Base-by-base conservation (phyloP, 2,329 filamentous ascomycete species). In the Aureobasidium zeae region DNA sequence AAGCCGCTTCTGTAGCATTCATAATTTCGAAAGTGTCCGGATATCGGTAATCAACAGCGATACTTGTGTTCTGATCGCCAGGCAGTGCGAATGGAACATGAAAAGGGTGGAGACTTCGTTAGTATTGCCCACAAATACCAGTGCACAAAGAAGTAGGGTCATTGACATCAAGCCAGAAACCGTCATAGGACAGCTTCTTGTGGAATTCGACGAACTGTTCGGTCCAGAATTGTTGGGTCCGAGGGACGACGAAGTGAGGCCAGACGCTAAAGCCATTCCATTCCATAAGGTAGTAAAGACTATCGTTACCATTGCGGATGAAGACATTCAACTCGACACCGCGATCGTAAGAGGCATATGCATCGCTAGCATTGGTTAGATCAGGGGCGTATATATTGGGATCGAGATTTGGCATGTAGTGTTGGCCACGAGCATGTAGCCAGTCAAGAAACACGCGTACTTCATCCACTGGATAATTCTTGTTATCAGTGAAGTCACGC, bases 331-430 rank as follows among this genome's bases (percentile, higher is more conserved):
- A 64, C 11, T 63, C 63, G 38, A 70, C 66, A 4, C 73, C 73
- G n/a, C 70, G 62, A 4, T 64, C 64, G 51, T 73, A 77, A 0
- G 66, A 64, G 8, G 64, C 62, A 50, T 77, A 74, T 1, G 57
- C 55, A 9, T 84, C 80, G 32, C 67, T 74, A 1, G 66, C 63
- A 53, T 84, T 80, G 3, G 71, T 63, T 0, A 77, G 77, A 49
- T 83, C 79, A 0, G 81, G 81, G 12, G 74, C 72, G 52, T 85
- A 85, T 36, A 81, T 79, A 17, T 66, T 73, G 5, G 67, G 61
- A 50, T 75, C 73, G 2, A 77, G 65, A 44, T 76, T 76, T 0
- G 73, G 73, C 8, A 76, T 62, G 48, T 72, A 76, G 47, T 76
- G 71, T 48, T 72, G 72, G 19, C 71, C 70, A 44, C 64, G 64